phyloP scores from a whole-genome alignment of 441 rosid species.

The Geranium incanum region DNA sequence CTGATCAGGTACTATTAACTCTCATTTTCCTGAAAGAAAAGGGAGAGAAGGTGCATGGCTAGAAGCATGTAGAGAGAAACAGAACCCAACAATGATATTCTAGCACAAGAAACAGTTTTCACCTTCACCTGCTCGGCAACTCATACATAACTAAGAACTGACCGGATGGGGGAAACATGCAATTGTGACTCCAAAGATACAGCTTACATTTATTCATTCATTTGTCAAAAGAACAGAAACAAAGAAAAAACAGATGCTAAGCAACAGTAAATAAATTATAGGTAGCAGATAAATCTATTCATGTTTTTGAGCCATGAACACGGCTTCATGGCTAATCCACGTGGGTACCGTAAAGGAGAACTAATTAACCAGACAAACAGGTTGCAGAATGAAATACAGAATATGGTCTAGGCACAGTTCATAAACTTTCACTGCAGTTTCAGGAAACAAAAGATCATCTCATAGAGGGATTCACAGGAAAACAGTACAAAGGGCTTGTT shows the following conservation, averaged over 20 bases:
- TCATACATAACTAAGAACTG: not conserved
- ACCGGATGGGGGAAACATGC: not conserved
- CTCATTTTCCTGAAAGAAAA: not conserved
- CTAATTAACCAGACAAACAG: not conserved
- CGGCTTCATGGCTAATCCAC: not conserved
- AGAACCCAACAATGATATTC: not conserved
- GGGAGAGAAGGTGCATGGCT: not conserved
- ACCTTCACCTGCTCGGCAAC: not conserved
- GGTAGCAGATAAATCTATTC: not conserved
- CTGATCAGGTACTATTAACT: not conserved
- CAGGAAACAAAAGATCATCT: not conserved
- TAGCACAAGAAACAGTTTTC: not conserved
- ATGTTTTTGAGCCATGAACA: not conserved
- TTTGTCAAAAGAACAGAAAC: constrained; percentile 6
- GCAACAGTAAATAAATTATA: not conserved
- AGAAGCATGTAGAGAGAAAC: not conserved
- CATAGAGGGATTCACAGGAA: not conserved
- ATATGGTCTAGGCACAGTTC: not conserved
- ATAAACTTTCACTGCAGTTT: not conserved
- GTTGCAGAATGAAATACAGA: not conserved
- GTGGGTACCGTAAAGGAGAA: not conserved
- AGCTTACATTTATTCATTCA: constrained; percentile 5
- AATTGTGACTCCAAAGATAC: not conserved
- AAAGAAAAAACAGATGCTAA: not conserved
- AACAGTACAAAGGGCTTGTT: no score